Evolutionary conservation across 1,284 basidiomycete species (phyloP), one percentile per base, ranked within the genome.

Genomic region (Cutaneotrichosporon curvatum): DNA sequence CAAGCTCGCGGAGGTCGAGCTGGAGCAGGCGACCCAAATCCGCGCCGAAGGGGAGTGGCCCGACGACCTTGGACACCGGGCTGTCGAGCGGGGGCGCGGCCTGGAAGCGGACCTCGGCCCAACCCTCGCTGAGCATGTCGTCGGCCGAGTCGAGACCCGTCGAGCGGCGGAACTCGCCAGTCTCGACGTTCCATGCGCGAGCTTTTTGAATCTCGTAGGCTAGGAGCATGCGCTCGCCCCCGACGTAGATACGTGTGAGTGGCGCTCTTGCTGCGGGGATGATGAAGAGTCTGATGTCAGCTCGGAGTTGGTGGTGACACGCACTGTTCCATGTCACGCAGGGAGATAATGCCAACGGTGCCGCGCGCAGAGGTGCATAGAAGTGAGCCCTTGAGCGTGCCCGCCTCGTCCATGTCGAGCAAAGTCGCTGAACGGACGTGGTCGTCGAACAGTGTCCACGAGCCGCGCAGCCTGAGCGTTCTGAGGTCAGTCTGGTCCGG

Each of bases 171-270:
- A 97, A 84, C 62, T 95, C 90, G 43, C 80, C 79, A 0, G 83
- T 84, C 49, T 81, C 79, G n/a, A 85, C 73, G 63, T 95, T 87
- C 90, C 94, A 98, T 1, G 92, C 72, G 23, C 94, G 76, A 3
- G 86, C 85, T 46, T 84, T 81, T 3, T 79, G 80, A 54, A 87
- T 83, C 2, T 76, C 75, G 63, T 95, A 97, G 1, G 84, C 73
- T 6, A 94, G 72, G 39, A 95, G 63, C 20, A 97, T 70, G 55
- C 87, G 83, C 46, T 85, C 78, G 14, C 77, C 81, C 2, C 80
- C 78, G 2, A 88, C 68, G 55, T 81, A 87, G 19, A 94, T 70
- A 30, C 76, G 73, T 16, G 75, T 72, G 11, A 96, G 71, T 0
- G 81, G 79, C 0, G 81, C 79, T 4, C 78, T 76, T 3, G 86